Base-by-base conservation (phyloP, 2,329 filamentous ascomycete species). In the Talaromyces funiculosus region DNA sequence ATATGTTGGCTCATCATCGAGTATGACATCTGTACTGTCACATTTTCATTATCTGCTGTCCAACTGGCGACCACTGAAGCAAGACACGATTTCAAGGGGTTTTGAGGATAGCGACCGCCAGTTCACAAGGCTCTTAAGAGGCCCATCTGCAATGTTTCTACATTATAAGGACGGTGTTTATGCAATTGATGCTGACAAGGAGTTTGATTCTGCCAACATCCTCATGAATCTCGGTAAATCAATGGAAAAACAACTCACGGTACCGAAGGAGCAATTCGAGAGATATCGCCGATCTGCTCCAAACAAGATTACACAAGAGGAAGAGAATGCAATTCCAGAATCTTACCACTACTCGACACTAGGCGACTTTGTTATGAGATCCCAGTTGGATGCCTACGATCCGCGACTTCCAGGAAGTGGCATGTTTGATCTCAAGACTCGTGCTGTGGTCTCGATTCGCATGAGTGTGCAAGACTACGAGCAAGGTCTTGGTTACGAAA, bases 31-130 rank as follows among this genome's bases (percentile, higher is more conserved):
- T 2, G 86, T 90, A 55, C 80, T 99, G 47, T 84, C 88, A 2
- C 95, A 99, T 68, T 96, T 99, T 70, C 94, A 99, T 73, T 97
- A 86, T 69, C 82, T 99, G 3, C 81, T 99, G 9, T 97, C 93
- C 0, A 78, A 82, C 6, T 97, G 91, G 89, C 86, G 95, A 57
- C 78, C 80, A 2, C 80, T 96, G 62, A 89, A 90, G 62, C 77
- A 85, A 16, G 73, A 76, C 0, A 84, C 84, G 69, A 71, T 96
- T 1, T 93, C 91, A 0, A 83, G 83, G 55, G 78, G 79, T 0
- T 93, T 97, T 66, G 70, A 77, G 0, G 79, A 83, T 1, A 82
- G 86, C 6, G 82, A 81, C n/a, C 67, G 74, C 2, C 84, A 80
- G 8, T 96, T 92, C 68, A 96, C 92, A 1, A 77, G 77, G 9